A percentile compares a stretch with the other conserved stretches of the same genome.
Evolutionary conservation across 768 basidiomycete species (phyloP).

Genomic region (Psilocybe tampanensis): DNA sequence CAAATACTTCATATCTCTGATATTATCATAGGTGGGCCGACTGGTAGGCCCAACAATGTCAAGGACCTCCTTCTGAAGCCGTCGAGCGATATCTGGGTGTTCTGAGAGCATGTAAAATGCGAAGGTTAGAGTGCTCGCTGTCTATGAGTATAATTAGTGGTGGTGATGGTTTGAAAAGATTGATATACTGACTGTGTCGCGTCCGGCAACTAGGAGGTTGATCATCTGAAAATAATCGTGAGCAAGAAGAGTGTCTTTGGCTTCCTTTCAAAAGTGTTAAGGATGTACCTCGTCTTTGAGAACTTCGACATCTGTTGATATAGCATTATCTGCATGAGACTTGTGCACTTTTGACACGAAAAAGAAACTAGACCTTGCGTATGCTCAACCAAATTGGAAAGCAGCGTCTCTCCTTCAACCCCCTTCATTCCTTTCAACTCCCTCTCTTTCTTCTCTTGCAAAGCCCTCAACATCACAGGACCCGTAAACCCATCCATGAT

Average conservation of each 20-base stretch:
- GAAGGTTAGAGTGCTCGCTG: conserved; percentile 42
- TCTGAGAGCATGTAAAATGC: conserved; percentile 44
- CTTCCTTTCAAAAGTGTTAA: no score
- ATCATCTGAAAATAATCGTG: conserved; percentile 25
- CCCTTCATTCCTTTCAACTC: neutral
- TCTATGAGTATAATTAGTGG: conserved; percentile 23
- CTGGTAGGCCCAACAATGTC: conserved; percentile 35
- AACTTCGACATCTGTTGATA: conserved; percentile 25
- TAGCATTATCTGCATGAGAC: neutral
- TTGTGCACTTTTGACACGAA: neutral
- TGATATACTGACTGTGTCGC: conserved; percentile 47
- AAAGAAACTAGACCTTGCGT: conserved; percentile 36
- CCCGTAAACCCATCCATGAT: conserved; percentile 32
- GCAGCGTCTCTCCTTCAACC: conserved; percentile 8
- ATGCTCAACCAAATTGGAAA: conserved; percentile 16
- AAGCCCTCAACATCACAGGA: conserved; percentile 17
- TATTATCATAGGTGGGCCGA: conserved; percentile 44
- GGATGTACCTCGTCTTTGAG: conserved; percentile 43
- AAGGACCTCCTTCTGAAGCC: conserved; percentile 43
- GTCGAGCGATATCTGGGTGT: conserved; percentile 38
- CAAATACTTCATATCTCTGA: conserved; percentile 46
- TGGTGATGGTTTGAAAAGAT: neutral
- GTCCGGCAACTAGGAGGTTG: conserved; percentile 59
- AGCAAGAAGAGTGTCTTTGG: no score
- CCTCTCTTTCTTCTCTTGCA: conserved; percentile 10